Conservation (phyloP, 768 basidiomycete genomes). For the Suillus decipiens region DNA sequence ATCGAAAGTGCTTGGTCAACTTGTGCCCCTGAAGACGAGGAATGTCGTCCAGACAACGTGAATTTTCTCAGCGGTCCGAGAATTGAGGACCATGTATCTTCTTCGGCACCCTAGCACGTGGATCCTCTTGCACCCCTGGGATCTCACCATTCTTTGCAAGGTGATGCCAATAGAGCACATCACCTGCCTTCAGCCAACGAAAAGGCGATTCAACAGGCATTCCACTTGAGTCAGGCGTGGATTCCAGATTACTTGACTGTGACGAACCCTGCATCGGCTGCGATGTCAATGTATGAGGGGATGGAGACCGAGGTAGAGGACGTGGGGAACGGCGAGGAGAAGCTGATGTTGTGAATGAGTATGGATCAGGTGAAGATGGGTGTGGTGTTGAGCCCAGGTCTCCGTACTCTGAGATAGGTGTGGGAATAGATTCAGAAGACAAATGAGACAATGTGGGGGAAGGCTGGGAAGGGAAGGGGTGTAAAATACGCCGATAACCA, state of each 20-base stretch:
- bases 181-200: conserved; percentile 54
- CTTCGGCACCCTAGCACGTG: conserved; percentile 44
- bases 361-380: conserved; percentile 28
- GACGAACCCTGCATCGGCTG: conserved; percentile 13
- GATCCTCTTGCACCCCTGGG: conserved; percentile 64
- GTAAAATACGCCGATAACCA: conserved; percentile 23
- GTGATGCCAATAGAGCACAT: conserved; percentile 76
- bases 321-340: conserved; percentile 28
- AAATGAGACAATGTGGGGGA: conserved; percentile 24
- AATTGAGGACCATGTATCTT: conserved; percentile 13
- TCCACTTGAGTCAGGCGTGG: conserved; percentile 25
- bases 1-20: conserved; percentile 1
- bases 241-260: conserved; percentile 16
- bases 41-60: conserved; percentile 5
- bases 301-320: conserved; percentile 16
- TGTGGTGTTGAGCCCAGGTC: conserved; percentile 25
- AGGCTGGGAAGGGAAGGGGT: conserved; percentile 19
- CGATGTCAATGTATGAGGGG: conserved; percentile 14
- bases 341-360: conserved; percentile 18
- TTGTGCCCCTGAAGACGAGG: background rate
- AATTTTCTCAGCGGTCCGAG: conserved; percentile 30
- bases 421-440: conserved; percentile 25
- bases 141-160: conserved; percentile 72
- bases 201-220: conserved; percentile 38
- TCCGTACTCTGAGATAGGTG: conserved; percentile 24